Conservation (phyloP, 148 eudicot species). For the Camellia japonica region DNA sequence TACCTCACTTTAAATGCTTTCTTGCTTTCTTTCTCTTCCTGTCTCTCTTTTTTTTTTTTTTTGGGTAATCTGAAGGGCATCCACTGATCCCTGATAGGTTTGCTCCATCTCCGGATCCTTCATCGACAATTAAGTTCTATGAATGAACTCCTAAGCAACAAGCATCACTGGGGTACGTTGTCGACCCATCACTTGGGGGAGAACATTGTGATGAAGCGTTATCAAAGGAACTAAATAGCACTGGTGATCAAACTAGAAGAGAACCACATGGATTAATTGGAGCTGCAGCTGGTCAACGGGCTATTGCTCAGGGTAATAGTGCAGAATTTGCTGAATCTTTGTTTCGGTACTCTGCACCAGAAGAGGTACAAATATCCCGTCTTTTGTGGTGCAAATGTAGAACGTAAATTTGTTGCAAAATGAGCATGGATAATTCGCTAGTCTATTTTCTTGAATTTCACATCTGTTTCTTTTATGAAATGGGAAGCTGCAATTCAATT, state of each 20-base stretch:
- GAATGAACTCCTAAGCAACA: constrained; percentile 90
- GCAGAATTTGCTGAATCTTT: constrained; percentile 70
- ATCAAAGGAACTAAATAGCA: constrained; percentile 25
- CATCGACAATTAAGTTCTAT: constrained; percentile 61
- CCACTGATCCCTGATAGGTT: constrained; percentile 32
- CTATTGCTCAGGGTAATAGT: constrained; percentile 83
- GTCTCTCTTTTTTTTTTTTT: too few relatives aligned
- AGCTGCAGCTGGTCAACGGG: constrained; percentile 73
- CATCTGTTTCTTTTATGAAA: not conserved
- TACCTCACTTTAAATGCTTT: not conserved
- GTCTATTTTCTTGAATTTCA: not conserved
- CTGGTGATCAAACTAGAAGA: constrained; percentile 23
- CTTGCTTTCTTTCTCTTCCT: not conserved
- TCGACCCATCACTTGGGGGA: constrained; percentile 45
- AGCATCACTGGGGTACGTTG: constrained; percentile 68
- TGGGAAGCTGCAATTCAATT: not conserved
- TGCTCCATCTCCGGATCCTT: constrained; percentile 88
- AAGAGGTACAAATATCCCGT: constrained; percentile 54
- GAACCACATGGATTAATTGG: constrained; percentile 93
- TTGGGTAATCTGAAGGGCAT: not conserved
- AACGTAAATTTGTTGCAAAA: not conserved
- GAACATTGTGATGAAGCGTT: constrained; percentile 41
- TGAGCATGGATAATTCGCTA: not conserved
- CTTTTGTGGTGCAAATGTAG: not conserved
- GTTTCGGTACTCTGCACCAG: constrained; percentile 91